phyloP scores from a whole-genome alignment of 306 rosid genomes.

The Psophocarpus tetragonolobus region DNA sequence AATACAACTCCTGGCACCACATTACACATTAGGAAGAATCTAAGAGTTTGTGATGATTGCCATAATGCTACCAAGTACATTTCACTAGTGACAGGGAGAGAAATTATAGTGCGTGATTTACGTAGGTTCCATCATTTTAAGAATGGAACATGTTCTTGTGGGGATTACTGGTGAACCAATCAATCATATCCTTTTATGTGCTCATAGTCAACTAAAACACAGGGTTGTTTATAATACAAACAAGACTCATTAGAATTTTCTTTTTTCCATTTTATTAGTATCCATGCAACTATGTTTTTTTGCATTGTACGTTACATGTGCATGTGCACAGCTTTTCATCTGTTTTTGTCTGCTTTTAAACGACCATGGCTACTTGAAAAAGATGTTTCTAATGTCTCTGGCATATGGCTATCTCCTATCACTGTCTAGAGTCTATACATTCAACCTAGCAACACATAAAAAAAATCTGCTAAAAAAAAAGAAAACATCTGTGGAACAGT shows the following conservation, averaged over 20 bases:
- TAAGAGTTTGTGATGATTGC: slow-evolving; percentile 80
- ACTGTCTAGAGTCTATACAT: slow-evolving; percentile 43
- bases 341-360: neutral
- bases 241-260: neutral
- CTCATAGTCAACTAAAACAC: neutral
- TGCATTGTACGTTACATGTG: neutral
- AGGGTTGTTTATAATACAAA: neutral
- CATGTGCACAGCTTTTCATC: slow-evolving; percentile 15
- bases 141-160: slow-evolving; percentile 77
- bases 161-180: slow-evolving; percentile 76
- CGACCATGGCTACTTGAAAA: neutral
- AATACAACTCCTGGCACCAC: slow-evolving; percentile 67
- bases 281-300: neutral
- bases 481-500: slow-evolving; percentile 22
- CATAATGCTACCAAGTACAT: slow-evolving; percentile 79
- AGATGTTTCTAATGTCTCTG: neutral
- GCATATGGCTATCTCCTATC: neutral
- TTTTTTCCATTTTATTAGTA: neutral
- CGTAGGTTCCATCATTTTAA: slow-evolving; percentile 85
- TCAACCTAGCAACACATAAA: slow-evolving; percentile 33
- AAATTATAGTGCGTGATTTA: slow-evolving; percentile 80
- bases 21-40: slow-evolving; percentile 74
- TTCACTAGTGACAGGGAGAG: slow-evolving; percentile 77
- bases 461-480: slow-evolving; percentile 34
- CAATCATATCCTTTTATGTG: neutral